Conservation (phyloP, 1,139 yeast genomes). For the Taphrina deformans region DNA sequence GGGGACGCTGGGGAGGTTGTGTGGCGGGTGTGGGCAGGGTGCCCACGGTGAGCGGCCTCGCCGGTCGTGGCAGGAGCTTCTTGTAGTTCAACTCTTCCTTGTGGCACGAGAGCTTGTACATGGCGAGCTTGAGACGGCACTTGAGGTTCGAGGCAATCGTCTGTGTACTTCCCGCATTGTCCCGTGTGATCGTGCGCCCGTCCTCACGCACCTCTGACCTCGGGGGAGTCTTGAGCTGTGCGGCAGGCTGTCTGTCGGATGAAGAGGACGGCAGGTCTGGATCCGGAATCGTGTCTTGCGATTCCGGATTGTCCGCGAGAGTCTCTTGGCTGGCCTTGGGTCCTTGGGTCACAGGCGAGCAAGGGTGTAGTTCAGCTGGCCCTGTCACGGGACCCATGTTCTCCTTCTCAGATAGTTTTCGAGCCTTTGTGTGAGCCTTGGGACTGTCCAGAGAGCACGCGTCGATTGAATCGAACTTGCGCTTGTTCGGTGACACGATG, state of each 20-base stretch:
- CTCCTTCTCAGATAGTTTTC: neutral
- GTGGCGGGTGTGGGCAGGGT: neutral
- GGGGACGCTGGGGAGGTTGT: neutral
- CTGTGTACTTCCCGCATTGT: neutral
- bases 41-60: neutral
- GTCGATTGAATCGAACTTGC: neutral
- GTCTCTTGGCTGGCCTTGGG: conserved; percentile 1
- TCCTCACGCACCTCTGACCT: neutral
- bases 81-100: conserved; percentile 21
- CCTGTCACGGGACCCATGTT: neutral
- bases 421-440: neutral
- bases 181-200: neutral
- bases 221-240: neutral
- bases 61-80: conserved; percentile 10
- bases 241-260: neutral
- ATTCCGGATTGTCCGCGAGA: conserved; percentile 1
- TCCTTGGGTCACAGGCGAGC: neutral
- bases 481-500: neutral
- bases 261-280: conserved; percentile 7
- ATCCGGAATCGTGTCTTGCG: conserved; percentile 17
- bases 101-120: conserved; percentile 21
- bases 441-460: neutral
- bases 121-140: conserved; percentile 15
- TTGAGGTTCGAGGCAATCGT: conserved; percentile 4
- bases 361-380: neutral